Conservation (phyloP, 2,329 filamentous ascomycete species). For the Cadophora sp. region DNA sequence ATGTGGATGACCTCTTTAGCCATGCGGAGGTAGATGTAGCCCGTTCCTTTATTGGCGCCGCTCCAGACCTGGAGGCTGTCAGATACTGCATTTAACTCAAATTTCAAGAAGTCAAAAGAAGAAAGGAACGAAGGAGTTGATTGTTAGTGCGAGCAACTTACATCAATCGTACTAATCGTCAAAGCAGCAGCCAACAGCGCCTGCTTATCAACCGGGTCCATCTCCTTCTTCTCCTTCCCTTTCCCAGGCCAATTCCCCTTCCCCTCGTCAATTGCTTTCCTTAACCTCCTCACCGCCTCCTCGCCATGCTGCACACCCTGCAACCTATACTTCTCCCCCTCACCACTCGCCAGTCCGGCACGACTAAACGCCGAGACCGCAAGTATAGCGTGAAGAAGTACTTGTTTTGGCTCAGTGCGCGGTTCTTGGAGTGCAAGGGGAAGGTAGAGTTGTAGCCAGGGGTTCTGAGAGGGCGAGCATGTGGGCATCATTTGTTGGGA, state of each 20-base stretch:
- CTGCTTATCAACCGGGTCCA: constrained; percentile 1
- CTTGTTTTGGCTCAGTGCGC: not conserved
- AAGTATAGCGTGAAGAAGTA: not conserved
- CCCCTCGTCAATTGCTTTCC: not conserved
- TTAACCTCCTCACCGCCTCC: not conserved
- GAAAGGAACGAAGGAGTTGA: too few species aligned
- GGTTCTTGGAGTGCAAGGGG: not conserved
- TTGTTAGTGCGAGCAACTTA: not conserved
- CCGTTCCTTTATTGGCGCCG: constrained; percentile 1
- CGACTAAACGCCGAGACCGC: not conserved
- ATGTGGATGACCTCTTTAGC: constrained; percentile 2
- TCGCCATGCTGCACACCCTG: not conserved
- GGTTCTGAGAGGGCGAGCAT: not conserved
- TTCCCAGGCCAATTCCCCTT: not conserved
- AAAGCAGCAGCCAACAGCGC: not conserved
- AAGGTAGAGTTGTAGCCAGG: not conserved
- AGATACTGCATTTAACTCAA: not conserved
- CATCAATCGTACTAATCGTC: constrained; percentile 1
- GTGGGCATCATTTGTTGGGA: constrained; percentile 2
- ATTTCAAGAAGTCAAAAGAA: too few species aligned
- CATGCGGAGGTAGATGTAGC: not conserved
- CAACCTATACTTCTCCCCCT: not conserved
- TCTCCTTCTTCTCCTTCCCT: not conserved
- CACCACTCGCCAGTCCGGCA: not conserved
- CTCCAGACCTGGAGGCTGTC: not conserved